phyloP scores from a whole-genome alignment of 441 rosid genomes.

The Jatropha multifida region DNA sequence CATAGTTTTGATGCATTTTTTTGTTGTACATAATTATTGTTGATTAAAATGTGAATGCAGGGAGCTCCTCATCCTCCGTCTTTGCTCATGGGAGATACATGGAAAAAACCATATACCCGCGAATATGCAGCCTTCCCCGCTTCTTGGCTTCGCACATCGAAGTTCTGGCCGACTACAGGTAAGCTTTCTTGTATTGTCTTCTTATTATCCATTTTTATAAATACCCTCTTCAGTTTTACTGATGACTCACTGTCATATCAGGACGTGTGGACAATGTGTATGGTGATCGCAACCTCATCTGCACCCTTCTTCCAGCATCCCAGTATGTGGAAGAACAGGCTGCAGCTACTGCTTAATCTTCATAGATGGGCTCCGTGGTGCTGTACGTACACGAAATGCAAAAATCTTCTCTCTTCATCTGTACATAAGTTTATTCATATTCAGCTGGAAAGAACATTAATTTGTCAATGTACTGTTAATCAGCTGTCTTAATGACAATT shows the following conservation, averaged over 20 bases:
- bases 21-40: not conserved
- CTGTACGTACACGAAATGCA: not conserved
- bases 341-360: conserved; percentile 68
- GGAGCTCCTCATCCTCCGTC: conserved; percentile 97
- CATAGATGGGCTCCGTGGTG: not conserved
- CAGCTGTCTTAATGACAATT: conserved; percentile 24
- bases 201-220: not conserved
- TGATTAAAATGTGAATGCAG: conserved; percentile 40
- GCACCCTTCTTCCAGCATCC: conserved; percentile 73
- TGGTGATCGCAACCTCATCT: conserved; percentile 90
- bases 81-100: conserved; percentile 93
- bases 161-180: conserved; percentile 98
- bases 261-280: conserved; percentile 97
- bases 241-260: conserved; percentile 23
- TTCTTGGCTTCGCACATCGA: conserved; percentile 81
- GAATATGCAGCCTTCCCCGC: conserved; percentile 97
- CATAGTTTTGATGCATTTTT: not conserved
- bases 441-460: conserved; percentile 26
- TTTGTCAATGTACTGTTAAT: conserved; percentile 20
- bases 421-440: conserved; percentile 26
- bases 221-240: not conserved
- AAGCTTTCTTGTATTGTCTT: not conserved
- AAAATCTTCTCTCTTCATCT: conserved; percentile 8
- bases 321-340: conserved; percentile 72
- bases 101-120: conserved; percentile 85